These are phyloP conservation scores for Eragrostis curvula DNA, from an alignment of 176 grass and related monocot species.

Conservation along the genomic window DNA sequence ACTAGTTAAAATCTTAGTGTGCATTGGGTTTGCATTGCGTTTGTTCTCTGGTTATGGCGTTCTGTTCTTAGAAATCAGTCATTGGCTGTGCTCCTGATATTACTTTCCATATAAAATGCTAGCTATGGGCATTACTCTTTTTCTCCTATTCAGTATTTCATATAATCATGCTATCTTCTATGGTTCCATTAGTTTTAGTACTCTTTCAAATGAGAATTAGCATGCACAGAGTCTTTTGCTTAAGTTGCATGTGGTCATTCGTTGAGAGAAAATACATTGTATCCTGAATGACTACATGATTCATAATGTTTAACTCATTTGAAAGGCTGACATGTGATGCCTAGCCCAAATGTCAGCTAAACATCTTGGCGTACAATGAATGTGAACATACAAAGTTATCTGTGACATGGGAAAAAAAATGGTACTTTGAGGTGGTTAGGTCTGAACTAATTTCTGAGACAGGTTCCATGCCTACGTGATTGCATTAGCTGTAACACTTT, in stretches of 20 bases:
- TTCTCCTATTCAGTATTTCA: conserved; percentile 9
- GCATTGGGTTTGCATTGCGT: conserved; percentile 1
- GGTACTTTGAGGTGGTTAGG: not conserved
- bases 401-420: not conserved
- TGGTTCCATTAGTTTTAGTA: conserved; percentile 37
- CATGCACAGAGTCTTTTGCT: conserved; percentile 1
- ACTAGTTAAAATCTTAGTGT: conserved; percentile 13
- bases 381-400: not conserved
- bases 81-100: not conserved
- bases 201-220: conserved; percentile 17
- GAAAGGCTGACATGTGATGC: not conserved
- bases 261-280: not conserved
- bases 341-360: not conserved
- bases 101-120: not conserved
- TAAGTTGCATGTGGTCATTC: not conserved
- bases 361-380: not conserved
- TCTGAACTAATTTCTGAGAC: conserved; percentile 18
- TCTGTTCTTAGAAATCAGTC: conserved; percentile 17
- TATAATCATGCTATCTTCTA: conserved; percentile 3
- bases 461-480: conserved; percentile 17
- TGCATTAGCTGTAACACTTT: not conserved
- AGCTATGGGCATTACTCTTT: not conserved
- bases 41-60: not conserved
- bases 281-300: conserved; percentile 10
- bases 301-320: not conserved